Conservation (phyloP, 2,329 filamentous ascomycete species). For the Cordyceps tenuipes region DNA sequence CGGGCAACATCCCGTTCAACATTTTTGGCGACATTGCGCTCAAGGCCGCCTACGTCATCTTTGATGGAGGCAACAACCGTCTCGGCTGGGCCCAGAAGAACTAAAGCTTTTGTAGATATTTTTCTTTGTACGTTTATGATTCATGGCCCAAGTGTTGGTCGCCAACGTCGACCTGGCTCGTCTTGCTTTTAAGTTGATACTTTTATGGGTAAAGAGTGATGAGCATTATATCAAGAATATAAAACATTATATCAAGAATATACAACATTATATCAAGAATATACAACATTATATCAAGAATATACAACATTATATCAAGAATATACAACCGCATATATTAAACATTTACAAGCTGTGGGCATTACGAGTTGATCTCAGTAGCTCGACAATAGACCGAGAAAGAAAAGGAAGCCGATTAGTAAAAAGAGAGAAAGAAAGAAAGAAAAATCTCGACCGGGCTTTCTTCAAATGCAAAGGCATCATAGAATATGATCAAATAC, state of each 20-base stretch:
- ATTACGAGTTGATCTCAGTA: too few relatives aligned
- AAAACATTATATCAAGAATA: neutral
- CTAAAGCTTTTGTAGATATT: neutral
- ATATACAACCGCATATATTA: neutral
- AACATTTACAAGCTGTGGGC: neutral
- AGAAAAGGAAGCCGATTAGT: too few relatives aligned
- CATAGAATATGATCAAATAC: too few relatives aligned
- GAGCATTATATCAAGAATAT: neutral
- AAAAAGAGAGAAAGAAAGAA: too few relatives aligned
- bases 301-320: neutral
- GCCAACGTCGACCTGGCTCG: neutral
- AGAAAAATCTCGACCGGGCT: too few relatives aligned
- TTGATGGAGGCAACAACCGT: constrained; percentile 45
- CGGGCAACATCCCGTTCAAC: constrained; percentile 33
- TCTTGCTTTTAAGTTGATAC: neutral
- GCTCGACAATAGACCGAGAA: too few relatives aligned
- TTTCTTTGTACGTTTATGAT: neutral
- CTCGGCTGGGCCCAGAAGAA: constrained; percentile 26
- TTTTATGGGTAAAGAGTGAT: neutral
- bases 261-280: neutral
- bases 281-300: neutral
- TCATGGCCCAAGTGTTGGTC: neutral
- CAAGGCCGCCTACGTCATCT: constrained; percentile 52
- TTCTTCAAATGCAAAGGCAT: too few relatives aligned
- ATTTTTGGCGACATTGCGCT: constrained; percentile 58